Percentiles rank a stretch among this genome's conserved stretches.
phyloP scores from a whole-genome alignment of 2,329 filamentous ascomycete species.

The Blastomyces emzantsi region DNA sequence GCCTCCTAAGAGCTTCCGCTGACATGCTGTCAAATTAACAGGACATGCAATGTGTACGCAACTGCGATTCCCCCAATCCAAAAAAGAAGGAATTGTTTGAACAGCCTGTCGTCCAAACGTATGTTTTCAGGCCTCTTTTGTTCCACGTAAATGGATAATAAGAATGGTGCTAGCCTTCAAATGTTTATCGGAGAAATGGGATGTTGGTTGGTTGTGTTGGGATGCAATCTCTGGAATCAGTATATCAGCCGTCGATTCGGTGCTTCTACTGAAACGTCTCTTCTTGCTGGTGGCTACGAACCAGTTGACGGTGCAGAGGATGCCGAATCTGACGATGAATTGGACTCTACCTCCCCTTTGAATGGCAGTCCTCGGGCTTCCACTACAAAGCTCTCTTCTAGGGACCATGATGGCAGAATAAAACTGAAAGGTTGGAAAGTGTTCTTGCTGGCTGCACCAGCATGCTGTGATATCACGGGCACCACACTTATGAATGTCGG shows the following conservation, averaged over 20 bases:
- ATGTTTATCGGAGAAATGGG: constrained; percentile 98
- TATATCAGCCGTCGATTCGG: constrained; percentile 36
- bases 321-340: constrained; percentile 38
- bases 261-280: constrained; percentile 33
- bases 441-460: constrained; percentile 68
- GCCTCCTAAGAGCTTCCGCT: neutral
- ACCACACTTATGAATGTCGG: constrained; percentile 98
- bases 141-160: neutral
- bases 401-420: constrained; percentile 47
- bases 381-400: constrained; percentile 43
- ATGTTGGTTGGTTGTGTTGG: constrained; percentile 82
- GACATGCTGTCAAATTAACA: constrained; percentile 14
- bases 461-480: constrained; percentile 86
- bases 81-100: constrained; percentile 67
- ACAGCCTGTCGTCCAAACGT: constrained; percentile 90
- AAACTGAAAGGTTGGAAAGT: constrained; percentile 62
- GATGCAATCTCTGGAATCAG: constrained; percentile 57
- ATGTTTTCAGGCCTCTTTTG: constrained; percentile 17
- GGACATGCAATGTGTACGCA: constrained; percentile 94
- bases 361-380: constrained; percentile 37
- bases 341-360: constrained; percentile 36
- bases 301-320: constrained; percentile 48
- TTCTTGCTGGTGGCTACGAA: constrained; percentile 53
- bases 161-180: constrained; percentile 48
- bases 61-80: constrained; percentile 66